Conservation (phyloP, 805 yeast species). For the Candida alai region DNA sequence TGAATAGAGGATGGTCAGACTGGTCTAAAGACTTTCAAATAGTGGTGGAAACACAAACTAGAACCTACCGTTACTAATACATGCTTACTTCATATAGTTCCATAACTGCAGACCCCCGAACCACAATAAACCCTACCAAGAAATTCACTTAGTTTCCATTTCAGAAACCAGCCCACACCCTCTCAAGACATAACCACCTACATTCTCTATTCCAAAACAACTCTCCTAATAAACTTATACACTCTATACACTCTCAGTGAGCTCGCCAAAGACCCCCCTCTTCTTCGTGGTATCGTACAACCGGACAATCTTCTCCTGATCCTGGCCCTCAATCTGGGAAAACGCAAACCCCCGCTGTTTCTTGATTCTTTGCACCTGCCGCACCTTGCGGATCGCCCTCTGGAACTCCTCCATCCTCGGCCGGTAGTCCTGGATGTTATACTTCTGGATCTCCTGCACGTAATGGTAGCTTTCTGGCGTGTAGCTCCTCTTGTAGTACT, state of each 20-base stretch:
- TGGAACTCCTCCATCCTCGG: constrained; percentile 98
- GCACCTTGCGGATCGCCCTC: constrained; percentile 91
- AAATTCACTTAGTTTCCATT: too few species aligned
- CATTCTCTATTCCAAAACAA: too few species aligned
- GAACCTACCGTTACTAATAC: too few species aligned
- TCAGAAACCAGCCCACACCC: too few species aligned
- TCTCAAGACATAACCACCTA: too few species aligned
- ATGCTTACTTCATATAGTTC: too few species aligned
- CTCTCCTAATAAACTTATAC: too few species aligned
- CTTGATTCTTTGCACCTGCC: constrained; percentile 97
- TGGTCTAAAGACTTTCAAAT: too few species aligned
- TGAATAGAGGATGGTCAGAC: too few species aligned
- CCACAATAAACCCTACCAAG: too few species aligned
- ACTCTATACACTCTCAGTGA: constrained; percentile 22
- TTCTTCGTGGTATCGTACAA: constrained; percentile 92
- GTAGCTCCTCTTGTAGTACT: constrained; percentile 88
- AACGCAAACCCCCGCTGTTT: constrained; percentile 98
- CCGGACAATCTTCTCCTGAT: constrained; percentile 85
- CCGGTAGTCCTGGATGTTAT: constrained; percentile 85
- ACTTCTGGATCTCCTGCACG: constrained; percentile 95
- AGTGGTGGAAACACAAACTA: too few species aligned
- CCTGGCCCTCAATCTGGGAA: constrained; percentile 86
- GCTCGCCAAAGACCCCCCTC: constrained; percentile 67
- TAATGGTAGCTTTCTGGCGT: constrained; percentile 89
- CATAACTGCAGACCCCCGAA: too few species aligned